Percentiles rank a stretch among this genome's conserved stretches.
Conservation (phyloP, 768 basidiomycete species). For the Dioszegia hungarica region DNA sequence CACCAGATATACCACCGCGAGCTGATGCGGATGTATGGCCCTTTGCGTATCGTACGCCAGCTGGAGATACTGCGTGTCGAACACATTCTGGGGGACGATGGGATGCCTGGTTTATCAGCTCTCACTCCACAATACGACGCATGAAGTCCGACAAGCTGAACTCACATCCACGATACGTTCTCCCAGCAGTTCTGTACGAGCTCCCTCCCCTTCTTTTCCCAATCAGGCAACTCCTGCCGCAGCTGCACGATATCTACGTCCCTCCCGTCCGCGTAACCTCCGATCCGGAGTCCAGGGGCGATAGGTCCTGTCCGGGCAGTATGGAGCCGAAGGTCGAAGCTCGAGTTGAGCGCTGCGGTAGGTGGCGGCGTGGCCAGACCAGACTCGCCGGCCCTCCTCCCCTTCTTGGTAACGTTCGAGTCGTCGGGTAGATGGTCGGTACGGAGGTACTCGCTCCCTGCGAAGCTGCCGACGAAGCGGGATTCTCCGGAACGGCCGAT, state of each 20-base stretch:
- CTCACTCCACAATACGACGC: too few relatives aligned
- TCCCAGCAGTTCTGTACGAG: slow-evolving; percentile 44
- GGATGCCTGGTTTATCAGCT: slow-evolving; percentile 29
- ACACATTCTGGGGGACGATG: slow-evolving; percentile 32
- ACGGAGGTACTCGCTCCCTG: slow-evolving; percentile 40
- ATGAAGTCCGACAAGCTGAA: not conserved
- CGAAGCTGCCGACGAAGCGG: slow-evolving; percentile 41
- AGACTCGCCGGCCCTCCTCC: not conserved
- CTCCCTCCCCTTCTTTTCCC: slow-evolving; percentile 35
- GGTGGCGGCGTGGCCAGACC: slow-evolving; percentile 19
- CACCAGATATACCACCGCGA: slow-evolving; percentile 47
- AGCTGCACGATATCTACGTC: slow-evolving; percentile 23
- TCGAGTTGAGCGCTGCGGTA: too few relatives aligned
- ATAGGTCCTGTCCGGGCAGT: not conserved
- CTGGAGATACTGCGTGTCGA: slow-evolving; percentile 40
- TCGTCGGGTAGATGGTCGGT: slow-evolving; percentile 2
- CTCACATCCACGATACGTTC: slow-evolving; percentile 49
- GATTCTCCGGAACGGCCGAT: slow-evolving; percentile 41
- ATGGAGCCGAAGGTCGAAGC: not conserved
- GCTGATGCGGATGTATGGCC: slow-evolving; percentile 40
- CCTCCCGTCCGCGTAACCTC: slow-evolving; percentile 8
- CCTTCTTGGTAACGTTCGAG: not conserved
- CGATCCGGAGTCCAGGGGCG: not conserved
- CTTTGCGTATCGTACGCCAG: slow-evolving; percentile 33
- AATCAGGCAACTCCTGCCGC: slow-evolving; percentile 35